A percentile compares a stretch with the other conserved stretches of the same genome.
These are phyloP conservation scores for Rhynchospora breviuscula DNA, from an alignment of 176 grass and related monocot species.

Conservation along the genomic window DNA sequence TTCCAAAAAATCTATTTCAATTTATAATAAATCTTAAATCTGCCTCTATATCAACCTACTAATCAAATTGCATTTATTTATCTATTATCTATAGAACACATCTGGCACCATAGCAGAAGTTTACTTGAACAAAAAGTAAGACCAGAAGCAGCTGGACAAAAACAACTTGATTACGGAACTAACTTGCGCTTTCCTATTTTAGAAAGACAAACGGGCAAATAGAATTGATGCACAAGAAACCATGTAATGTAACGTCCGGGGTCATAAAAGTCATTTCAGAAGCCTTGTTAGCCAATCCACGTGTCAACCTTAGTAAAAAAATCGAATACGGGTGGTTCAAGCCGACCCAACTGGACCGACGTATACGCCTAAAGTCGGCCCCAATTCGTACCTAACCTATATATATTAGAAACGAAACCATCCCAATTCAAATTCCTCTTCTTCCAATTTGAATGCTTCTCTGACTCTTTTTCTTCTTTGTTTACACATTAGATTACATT, in stretches of 20 bases:
- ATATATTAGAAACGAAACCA: not conserved
- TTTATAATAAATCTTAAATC: too few species aligned
- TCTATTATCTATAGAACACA: not conserved
- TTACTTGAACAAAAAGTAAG: slow-evolving; percentile 3
- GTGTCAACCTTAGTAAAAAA: not conserved
- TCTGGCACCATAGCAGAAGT: not conserved
- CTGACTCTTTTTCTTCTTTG: not conserved
- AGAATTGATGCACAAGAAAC: slow-evolving; percentile 15
- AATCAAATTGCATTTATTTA: not conserved
- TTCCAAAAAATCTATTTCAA: too few species aligned
- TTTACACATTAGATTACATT: not conserved
- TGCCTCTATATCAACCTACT: not conserved
- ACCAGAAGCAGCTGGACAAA: not conserved
- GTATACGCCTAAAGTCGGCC: slow-evolving; percentile 11
- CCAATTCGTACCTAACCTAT: slow-evolving; percentile 29
- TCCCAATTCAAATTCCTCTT: not conserved
- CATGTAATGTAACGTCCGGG: slow-evolving; percentile 18
- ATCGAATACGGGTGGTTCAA: not conserved
- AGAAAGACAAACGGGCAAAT: not conserved
- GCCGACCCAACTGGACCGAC: slow-evolving; percentile 18
- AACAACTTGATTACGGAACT: not conserved
- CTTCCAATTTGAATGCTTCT: slow-evolving; percentile 28
- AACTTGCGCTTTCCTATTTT: not conserved
- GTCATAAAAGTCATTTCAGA: slow-evolving; percentile 15
- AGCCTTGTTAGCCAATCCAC: not conserved